Base-by-base conservation (phyloP, 139 green algal species). In the Coccomyxa sp. region DNA sequence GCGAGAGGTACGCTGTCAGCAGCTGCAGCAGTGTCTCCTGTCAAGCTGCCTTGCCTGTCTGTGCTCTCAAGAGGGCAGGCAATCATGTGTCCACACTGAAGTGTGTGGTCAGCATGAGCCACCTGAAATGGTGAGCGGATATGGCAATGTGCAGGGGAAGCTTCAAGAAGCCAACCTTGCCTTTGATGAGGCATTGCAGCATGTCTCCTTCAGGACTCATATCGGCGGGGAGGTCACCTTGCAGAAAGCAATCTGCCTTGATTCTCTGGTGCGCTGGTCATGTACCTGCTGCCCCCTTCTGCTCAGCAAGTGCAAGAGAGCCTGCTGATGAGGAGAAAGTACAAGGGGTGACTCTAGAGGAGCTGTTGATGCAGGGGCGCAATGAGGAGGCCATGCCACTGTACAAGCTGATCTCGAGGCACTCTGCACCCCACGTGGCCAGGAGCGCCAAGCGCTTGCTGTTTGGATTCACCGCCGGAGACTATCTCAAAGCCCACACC, bases 161-260 rank as follows among this genome's bases (percentile, higher is more conserved):
- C 64, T 71, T 34, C 33, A 14, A 2, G 64, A 31, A 36, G 64
- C 64, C 14, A 22, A 37, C 14, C 2, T 37, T 14, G 10, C n/a
- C 2, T 71, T 71, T 34, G 2, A 36, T 36, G n/a, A 34, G 64
- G 64, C 64, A 31, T 10, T 36, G 24, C 24, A 34, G 24, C 14
- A 18, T 16, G 74, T 91, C 68, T 80, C 81, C 14, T 29, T 85
- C 24, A 79, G 75, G 31, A 86, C 70, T 35, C 74, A 75, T 33
- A 55, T 93, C 44, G 93, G 95, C 35, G 93, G 93, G 9, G 44
- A 89, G 55, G 91, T 87, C 0, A 80, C 79, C 0, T 83, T 98
- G 55, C 88, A 95, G 79, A 78, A 91, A 37, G 93, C 94, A 7
- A 88, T 98, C 40, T 95, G 90, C 77, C 83, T 97, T 36, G 93